phyloP scores from a whole-genome alignment of 2,329 filamentous ascomycete genomes.

The Colletotrichum phormii region DNA sequence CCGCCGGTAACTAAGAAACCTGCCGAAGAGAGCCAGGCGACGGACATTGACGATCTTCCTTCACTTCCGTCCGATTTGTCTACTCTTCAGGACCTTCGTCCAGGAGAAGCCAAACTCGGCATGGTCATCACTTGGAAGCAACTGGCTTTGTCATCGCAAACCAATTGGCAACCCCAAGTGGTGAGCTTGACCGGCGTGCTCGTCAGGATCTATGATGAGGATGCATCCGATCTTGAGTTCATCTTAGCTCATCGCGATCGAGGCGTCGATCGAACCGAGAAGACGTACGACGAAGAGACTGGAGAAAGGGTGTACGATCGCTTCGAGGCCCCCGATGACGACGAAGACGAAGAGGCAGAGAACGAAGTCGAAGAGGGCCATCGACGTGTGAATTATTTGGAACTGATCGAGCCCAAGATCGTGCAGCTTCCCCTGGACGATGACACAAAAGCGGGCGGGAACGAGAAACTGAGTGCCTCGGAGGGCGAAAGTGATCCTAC shows the following conservation, averaged over 20 bases:
- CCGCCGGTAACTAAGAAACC: conserved; percentile 39
- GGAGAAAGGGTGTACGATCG: conserved; percentile 81
- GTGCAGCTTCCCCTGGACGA: conserved; percentile 54
- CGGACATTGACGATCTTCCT: conserved; percentile 70
- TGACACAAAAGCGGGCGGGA: conserved; percentile 39
- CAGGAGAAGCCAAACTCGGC: conserved; percentile 62
- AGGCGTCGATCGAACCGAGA: conserved; percentile 64
- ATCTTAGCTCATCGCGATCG: conserved; percentile 78
- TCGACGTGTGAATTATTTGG: conserved; percentile 68
- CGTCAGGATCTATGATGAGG: conserved; percentile 63
- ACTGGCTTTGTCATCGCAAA: conserved; percentile 69
- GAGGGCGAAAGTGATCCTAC: conserved; percentile 1
- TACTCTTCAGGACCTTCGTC: conserved; percentile 61
- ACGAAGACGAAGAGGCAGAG: conserved; percentile 65
- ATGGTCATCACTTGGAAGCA: conserved; percentile 79
- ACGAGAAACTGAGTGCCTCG: conserved; percentile 35
- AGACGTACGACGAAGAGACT: conserved; percentile 72
- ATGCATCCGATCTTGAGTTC: conserved; percentile 66
- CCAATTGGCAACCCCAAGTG: conserved; percentile 75
- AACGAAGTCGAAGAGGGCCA: conserved; percentile 69
- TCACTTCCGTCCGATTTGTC: conserved; percentile 68
- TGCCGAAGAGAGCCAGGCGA: conserved; percentile 56
- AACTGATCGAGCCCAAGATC: conserved; percentile 77
- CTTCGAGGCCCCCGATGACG: conserved; percentile 78
- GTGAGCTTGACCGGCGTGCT: conserved; percentile 75